Evolutionary conservation across 2,329 filamentous ascomycete genomes (phyloP).

Genomic region (Botrytis aclada): DNA sequence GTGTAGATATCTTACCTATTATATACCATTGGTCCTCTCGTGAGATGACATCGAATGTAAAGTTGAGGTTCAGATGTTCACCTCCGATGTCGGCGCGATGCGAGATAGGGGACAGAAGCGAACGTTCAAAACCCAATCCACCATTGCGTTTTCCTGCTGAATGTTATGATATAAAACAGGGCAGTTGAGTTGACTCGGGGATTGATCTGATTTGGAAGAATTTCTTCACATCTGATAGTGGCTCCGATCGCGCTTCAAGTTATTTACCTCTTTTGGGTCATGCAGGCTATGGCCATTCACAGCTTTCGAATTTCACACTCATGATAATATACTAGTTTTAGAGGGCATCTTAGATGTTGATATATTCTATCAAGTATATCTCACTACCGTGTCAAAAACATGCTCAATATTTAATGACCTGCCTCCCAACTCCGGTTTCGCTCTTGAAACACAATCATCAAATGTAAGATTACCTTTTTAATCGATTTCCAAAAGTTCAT

Average conservation of each 20-base stretch:
- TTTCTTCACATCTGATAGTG: not conserved
- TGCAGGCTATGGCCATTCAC: not conserved
- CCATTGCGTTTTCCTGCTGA: not conserved
- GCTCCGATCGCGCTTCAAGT: constrained; percentile 3
- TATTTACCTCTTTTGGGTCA: not conserved
- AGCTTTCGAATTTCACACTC: not conserved
- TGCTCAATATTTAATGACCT: not conserved
- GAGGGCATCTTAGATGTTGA: not conserved
- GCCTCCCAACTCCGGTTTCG: constrained; percentile 6
- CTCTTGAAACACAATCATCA: not conserved
- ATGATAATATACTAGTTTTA: not conserved
- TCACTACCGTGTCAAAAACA: not conserved
- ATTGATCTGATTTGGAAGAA: not conserved
- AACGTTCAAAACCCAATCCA: not conserved
- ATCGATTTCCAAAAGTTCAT: constrained; percentile 47
- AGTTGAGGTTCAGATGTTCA: not conserved
- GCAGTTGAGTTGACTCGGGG: not conserved
- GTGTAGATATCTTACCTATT: not conserved
- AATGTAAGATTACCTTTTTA: constrained; percentile 17
- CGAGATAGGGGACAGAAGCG: constrained; percentile 5
- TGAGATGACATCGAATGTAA: not conserved
- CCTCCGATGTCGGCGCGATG: constrained; percentile 2
- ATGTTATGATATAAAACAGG: not conserved
- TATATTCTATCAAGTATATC: not conserved
- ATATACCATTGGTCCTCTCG: not conserved